Percentiles rank a stretch among this genome's conserved stretches.
These are phyloP conservation scores for Arthroderma sp. DNA, from an alignment of 2,329 filamentous ascomycete species.

Conservation along the genomic window DNA sequence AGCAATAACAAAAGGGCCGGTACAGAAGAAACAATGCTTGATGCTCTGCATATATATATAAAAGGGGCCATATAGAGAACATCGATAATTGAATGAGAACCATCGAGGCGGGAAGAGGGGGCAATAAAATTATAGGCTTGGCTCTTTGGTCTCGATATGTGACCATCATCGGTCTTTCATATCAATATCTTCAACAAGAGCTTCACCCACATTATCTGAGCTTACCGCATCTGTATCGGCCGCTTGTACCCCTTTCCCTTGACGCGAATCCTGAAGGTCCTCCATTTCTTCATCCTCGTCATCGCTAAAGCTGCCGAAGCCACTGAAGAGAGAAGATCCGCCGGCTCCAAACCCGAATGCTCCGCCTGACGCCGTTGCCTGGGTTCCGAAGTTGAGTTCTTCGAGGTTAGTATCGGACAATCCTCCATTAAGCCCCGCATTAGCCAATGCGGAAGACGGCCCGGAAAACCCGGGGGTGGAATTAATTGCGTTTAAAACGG, in stretches of 20 bases:
- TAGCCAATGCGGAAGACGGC: slow-evolving; percentile 56
- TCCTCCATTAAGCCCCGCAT: slow-evolving; percentile 65
- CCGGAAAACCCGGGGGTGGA: slow-evolving; percentile 43
- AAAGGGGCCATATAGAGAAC: too few species aligned
- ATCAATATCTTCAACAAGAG: slow-evolving; percentile 47
- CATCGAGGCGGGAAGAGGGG: too few species aligned
- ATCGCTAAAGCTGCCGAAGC: slow-evolving; percentile 88
- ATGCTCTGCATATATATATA: too few species aligned
- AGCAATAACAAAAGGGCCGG: too few species aligned
- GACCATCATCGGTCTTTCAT: slow-evolving; percentile 43
- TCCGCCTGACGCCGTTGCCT: slow-evolving; percentile 53
- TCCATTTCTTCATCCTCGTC: slow-evolving; percentile 94
- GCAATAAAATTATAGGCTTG: too few species aligned
- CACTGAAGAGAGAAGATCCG: slow-evolving; percentile 55
- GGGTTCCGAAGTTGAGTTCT: slow-evolving; percentile 53
- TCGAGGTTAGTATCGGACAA: slow-evolving; percentile 32
- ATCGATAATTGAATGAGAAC: too few species aligned
- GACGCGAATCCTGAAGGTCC: slow-evolving; percentile 42
- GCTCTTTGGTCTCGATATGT: too few species aligned
- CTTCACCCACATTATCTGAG: slow-evolving; percentile 54
- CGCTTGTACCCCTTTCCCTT: slow-evolving; percentile 19
- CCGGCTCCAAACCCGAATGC: slow-evolving; percentile 60
- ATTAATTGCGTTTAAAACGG: slow-evolving; percentile 48
- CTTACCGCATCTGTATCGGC: slow-evolving; percentile 34
- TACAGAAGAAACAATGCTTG: too few species aligned